Conservation (phyloP, 2,329 filamentous ascomycete genomes). For the Clarireedia monteithiana region DNA sequence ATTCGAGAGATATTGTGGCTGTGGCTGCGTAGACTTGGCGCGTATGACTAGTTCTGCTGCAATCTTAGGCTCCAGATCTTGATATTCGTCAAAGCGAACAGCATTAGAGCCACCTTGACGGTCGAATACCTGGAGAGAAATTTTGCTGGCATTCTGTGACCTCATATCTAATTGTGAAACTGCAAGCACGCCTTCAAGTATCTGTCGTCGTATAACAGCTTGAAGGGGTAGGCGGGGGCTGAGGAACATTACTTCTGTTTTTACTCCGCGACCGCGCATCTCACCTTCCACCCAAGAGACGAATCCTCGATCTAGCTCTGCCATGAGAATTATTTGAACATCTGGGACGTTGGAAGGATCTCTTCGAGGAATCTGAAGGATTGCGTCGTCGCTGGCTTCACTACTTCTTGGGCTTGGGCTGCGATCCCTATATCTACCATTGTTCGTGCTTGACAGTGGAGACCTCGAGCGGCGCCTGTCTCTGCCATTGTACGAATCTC, state of each 20-base stretch:
- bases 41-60: slow-evolving; percentile 75
- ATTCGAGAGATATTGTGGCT: slow-evolving; percentile 23
- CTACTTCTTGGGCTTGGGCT: slow-evolving; percentile 60
- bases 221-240: slow-evolving; percentile 69
- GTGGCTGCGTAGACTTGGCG: slow-evolving; percentile 46
- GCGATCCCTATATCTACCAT: slow-evolving; percentile 53
- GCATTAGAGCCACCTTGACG: slow-evolving; percentile 62
- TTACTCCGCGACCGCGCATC: slow-evolving; percentile 65
- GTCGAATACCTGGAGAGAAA: slow-evolving; percentile 80
- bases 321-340: slow-evolving; percentile 76
- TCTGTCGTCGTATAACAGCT: slow-evolving; percentile 75
- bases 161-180: slow-evolving; percentile 68
- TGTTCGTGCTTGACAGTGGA: slow-evolving; percentile 42
- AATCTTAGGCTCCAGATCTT: slow-evolving; percentile 68
- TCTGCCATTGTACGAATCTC: slow-evolving; percentile 24
- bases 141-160: slow-evolving; percentile 63
- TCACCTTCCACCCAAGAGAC: slow-evolving; percentile 73
- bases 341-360: slow-evolving; percentile 74
- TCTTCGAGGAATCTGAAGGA: slow-evolving; percentile 65
- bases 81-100: slow-evolving; percentile 80
- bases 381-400: slow-evolving; percentile 48
- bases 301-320: slow-evolving; percentile 72
- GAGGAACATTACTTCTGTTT: slow-evolving; percentile 71
- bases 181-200: slow-evolving; percentile 80
- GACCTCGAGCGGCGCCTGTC: slow-evolving; percentile 60